These are phyloP conservation scores for Oenanthe sinensis DNA, from an alignment of 129 eudicot genomes.

Conservation along the genomic window DNA sequence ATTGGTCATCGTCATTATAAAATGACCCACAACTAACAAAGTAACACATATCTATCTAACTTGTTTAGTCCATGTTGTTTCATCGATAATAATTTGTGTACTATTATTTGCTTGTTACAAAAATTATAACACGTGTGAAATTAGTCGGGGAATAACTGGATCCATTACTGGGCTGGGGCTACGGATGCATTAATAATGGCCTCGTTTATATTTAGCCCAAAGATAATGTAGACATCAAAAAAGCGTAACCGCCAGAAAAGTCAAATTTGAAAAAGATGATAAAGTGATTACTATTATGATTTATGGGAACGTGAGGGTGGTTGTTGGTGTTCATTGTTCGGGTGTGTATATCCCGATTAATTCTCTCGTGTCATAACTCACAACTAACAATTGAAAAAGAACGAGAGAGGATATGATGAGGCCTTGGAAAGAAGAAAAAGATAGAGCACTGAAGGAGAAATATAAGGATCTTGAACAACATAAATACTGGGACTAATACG, in stretches of 20 bases:
- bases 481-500: neutral
- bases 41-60: neutral
- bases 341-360: neutral
- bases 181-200: no score
- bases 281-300: neutral
- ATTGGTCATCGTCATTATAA: neutral
- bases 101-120: no score
- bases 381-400: neutral
- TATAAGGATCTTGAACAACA: neutral
- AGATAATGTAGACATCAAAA: neutral
- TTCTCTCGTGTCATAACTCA: neutral
- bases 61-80: no score
- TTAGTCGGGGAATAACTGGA: neutral
- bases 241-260: neutral
- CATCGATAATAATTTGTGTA: no score
- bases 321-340: neutral
- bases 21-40: neutral
- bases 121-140: neutral
- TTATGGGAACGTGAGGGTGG: no score
- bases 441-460: neutral
- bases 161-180: neutral
- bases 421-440: neutral
- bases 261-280: neutral
- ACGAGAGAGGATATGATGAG: neutral
- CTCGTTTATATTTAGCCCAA: neutral